These are phyloP conservation scores for Eimeria maxima DNA, from an alignment of 169 alveolate species.

Conservation along the genomic window DNA sequence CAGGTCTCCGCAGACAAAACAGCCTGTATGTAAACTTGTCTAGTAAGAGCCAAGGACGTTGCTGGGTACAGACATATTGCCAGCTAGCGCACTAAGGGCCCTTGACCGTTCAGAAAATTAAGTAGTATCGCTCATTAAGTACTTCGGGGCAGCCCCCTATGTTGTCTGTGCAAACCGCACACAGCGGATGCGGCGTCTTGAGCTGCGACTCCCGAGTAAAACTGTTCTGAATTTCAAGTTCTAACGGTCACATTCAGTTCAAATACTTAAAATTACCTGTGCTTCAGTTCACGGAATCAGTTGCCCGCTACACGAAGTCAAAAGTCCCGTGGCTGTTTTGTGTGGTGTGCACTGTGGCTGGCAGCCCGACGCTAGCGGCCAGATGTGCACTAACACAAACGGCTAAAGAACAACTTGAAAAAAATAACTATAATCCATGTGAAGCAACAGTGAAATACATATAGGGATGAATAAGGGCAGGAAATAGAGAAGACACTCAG, in stretches of 20 bases:
- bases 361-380: not conserved
- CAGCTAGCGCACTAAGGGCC: not conserved
- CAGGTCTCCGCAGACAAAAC: not conserved
- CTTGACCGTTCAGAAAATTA: not conserved
- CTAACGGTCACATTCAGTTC: too few species aligned
- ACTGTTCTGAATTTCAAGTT: too few species aligned
- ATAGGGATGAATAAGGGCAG: not conserved
- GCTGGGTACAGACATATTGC: not conserved
- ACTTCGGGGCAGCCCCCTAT: not conserved
- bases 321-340: not conserved
- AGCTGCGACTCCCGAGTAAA: too few species aligned
- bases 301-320: not conserved
- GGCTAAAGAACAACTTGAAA: not conserved
- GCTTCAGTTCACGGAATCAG: too few species aligned
- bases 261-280: too few species aligned
- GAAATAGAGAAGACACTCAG: not conserved
- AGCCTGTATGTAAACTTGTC: not conserved
- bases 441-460: not conserved
- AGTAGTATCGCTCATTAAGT: not conserved
- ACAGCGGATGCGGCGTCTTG: not conserved
- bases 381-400: not conserved
- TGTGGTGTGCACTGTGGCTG: not conserved
- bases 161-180: not conserved
- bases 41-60: not conserved
- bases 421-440: not conserved